Percentiles rank a stretch among this genome's conserved stretches.
phyloP scores from a whole-genome alignment of 768 basidiomycete species.

The Termitomyces sp. region DNA sequence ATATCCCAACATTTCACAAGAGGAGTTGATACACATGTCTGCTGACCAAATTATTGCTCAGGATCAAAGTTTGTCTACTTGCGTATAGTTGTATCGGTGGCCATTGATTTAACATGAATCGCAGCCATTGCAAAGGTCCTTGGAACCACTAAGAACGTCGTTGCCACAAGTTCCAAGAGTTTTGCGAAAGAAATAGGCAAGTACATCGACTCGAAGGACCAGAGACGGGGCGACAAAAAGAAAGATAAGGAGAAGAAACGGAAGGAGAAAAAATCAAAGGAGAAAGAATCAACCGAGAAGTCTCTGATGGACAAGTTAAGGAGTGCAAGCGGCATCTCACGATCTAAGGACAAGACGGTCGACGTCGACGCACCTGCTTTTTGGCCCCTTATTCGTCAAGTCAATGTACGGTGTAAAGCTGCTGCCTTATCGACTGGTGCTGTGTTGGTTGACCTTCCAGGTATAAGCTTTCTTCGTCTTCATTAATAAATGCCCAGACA shows the following conservation, averaged over 20 bases:
- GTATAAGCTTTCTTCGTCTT: constrained; percentile 18
- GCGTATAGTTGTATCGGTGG: not conserved
- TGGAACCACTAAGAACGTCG: constrained; percentile 48
- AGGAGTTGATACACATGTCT: constrained; percentile 41
- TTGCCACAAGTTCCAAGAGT: constrained; percentile 40
- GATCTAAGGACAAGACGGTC: constrained; percentile 13
- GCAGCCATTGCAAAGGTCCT: constrained; percentile 40
- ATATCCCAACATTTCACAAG: constrained; percentile 45
- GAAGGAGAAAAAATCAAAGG: constrained; percentile 24
- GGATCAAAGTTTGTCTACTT: constrained; percentile 35
- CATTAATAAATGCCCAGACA: not conserved
- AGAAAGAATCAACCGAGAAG: constrained; percentile 31
- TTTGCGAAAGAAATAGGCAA: constrained; percentile 53
- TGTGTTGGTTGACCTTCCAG: constrained; percentile 59
- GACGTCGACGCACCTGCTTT: constrained; percentile 35
- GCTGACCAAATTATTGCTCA: constrained; percentile 43
- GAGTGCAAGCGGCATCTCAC: constrained; percentile 16
- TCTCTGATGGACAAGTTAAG: constrained; percentile 28
- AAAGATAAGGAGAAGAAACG: constrained; percentile 23
- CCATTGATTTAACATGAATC: not conserved
- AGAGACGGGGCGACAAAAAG: constrained; percentile 44
- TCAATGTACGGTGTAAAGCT: constrained; percentile 50
- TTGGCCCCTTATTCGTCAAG: constrained; percentile 61
- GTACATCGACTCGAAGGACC: constrained; percentile 63
- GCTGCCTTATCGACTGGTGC: constrained; percentile 52